Percentiles rank a stretch among this genome's conserved stretches.
Conservation (phyloP, 2,329 filamentous ascomycete genomes). For the Podosphaera xanthii region DNA sequence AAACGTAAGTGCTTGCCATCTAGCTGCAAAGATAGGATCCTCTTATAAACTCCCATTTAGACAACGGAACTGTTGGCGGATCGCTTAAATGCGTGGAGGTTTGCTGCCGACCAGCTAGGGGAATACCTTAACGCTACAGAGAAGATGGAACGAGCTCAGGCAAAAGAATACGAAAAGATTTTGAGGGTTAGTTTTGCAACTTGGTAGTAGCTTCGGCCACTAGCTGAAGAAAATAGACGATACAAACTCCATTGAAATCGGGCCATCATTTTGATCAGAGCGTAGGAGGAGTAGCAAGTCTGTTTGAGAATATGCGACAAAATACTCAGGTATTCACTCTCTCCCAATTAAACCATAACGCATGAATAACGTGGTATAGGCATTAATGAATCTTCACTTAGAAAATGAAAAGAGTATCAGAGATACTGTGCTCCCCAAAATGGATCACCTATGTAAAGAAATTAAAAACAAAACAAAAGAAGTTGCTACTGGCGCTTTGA, state of each 20-base stretch:
- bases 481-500: constrained; percentile 55
- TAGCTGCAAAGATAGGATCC: background rate
- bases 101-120: constrained; percentile 75
- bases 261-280: constrained; percentile 83
- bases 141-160: constrained; percentile 62
- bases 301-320: constrained; percentile 82
- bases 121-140: constrained; percentile 72
- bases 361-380: constrained; percentile 22
- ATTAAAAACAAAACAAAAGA: constrained; percentile 96
- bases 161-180: constrained; percentile 88
- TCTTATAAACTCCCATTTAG: constrained; percentile 19
- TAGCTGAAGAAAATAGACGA: constrained; percentile 30
- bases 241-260: constrained; percentile 67
- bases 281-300: constrained; percentile 64
- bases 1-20: constrained; percentile 10
- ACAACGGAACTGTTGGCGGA: constrained; percentile 65
- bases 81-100: constrained; percentile 86
- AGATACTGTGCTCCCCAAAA: constrained; percentile 61
- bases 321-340: constrained; percentile 46
- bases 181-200: constrained; percentile 38
- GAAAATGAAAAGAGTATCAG: constrained; percentile 86
- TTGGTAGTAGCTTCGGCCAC: background rate
- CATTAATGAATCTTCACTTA: constrained; percentile 65
- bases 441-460: constrained; percentile 80
- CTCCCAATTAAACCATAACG: background rate